Conservation (phyloP, 1,139 yeast species). For the Maudiozyma humilis region DNA sequence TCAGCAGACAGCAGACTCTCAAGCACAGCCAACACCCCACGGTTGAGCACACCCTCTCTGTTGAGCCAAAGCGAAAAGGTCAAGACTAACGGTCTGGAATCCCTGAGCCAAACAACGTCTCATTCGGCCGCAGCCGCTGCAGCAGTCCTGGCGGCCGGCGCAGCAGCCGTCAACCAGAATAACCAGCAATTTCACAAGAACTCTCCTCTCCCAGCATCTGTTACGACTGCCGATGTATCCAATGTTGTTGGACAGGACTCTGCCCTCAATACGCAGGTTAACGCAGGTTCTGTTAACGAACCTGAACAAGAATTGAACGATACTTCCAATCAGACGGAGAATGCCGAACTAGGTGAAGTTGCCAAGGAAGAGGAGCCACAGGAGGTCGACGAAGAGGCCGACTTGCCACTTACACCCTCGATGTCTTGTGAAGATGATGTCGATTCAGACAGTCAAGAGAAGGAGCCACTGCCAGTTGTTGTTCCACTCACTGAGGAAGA, state of each 20-base stretch:
- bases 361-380: no score
- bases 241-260: not conserved
- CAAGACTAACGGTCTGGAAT: constrained; percentile 4
- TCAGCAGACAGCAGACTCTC: constrained; percentile 2
- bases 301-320: not conserved
- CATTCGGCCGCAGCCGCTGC: constrained; percentile 18
- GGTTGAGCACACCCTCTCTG: constrained; percentile 13
- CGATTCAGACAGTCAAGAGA: constrained; percentile 1
- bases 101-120: constrained; percentile 3
- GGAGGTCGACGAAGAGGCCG: constrained; percentile 21
- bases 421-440: constrained; percentile 7
- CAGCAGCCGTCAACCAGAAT: constrained; percentile 21
- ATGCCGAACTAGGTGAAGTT: no score
- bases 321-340: not conserved
- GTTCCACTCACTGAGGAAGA: constrained; percentile 13
- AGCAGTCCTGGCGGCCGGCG: constrained; percentile 25
- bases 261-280: not conserved
- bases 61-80: constrained; percentile 5
- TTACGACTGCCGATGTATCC: not conserved
- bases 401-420: constrained; percentile 25
- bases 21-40: constrained; percentile 13
- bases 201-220: constrained; percentile 6
- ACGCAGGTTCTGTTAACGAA: not conserved
- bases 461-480: not conserved
- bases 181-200: constrained; percentile 18